phyloP scores from a whole-genome alignment of 2,329 filamentous ascomycete genomes.

The Penicillium brevicompactum region DNA sequence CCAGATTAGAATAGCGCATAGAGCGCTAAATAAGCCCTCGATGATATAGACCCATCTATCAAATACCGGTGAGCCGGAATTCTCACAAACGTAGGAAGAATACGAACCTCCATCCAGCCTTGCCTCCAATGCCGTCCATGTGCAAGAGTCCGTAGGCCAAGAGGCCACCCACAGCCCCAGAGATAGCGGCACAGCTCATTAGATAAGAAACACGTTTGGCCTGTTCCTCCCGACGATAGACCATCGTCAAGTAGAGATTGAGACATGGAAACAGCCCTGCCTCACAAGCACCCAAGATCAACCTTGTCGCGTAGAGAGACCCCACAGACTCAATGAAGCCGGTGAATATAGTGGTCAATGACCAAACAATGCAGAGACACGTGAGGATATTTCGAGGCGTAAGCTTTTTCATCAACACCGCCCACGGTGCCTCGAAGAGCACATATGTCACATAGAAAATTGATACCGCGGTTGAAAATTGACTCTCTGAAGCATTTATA shows the following conservation, averaged over 20 bases:
- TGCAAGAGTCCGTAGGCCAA: constrained; percentile 42
- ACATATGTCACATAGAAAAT: constrained; percentile 58
- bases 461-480: constrained; percentile 53
- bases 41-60: constrained; percentile 52
- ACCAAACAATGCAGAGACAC: constrained; percentile 49
- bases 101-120: constrained; percentile 50
- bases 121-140: constrained; percentile 51
- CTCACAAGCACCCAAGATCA: constrained; percentile 43
- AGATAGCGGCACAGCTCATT: constrained; percentile 43
- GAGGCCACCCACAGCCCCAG: constrained; percentile 44
- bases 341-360: constrained; percentile 51
- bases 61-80: background rate
- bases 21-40: constrained; percentile 50
- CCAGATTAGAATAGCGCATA: constrained; percentile 44
- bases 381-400: constrained; percentile 47
- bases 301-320: constrained; percentile 43
- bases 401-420: constrained; percentile 52
- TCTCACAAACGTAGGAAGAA: background rate
- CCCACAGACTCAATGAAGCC: constrained; percentile 50
- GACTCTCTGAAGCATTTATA: constrained; percentile 42
- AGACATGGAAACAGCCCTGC: constrained; percentile 44
- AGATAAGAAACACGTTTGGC: constrained; percentile 46
- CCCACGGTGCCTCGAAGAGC: constrained; percentile 51
- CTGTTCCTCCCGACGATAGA: constrained; percentile 45
- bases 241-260: constrained; percentile 45